These are phyloP conservation scores for Tuber melanosporum DNA, from an alignment of 495 filamentous ascomycete genomes.

Conservation along the genomic window DNA sequence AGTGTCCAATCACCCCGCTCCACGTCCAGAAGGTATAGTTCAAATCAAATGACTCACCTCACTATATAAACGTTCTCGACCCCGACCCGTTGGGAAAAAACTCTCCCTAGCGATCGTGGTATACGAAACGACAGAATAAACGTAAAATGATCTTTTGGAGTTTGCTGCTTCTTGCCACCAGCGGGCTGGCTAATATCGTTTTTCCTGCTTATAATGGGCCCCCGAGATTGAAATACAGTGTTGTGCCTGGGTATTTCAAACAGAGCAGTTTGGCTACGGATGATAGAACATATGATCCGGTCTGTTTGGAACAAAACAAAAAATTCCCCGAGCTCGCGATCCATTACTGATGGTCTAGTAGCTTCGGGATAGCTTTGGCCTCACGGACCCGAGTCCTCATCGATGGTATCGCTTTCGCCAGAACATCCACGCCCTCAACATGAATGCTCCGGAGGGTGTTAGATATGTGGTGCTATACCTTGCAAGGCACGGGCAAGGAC, in stretches of 20 bases:
- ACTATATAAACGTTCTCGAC: neutral
- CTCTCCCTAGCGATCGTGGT: neutral
- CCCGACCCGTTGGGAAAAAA: neutral
- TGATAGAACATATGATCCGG: slow-evolving; percentile 57
- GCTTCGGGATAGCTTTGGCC: slow-evolving; percentile 59
- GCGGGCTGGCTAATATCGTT: neutral
- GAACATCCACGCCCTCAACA: slow-evolving; percentile 53
- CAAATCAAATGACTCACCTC: neutral
- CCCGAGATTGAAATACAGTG: slow-evolving; percentile 53
- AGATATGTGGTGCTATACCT: slow-evolving; percentile 35
- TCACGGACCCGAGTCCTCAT: slow-evolving; percentile 10
- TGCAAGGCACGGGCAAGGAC: slow-evolving; percentile 36
- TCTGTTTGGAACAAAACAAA: neutral
- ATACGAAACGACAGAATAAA: neutral
- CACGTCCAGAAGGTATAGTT: neutral
- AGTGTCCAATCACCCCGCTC: slow-evolving; percentile 1
- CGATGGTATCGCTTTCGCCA: slow-evolving; percentile 63
- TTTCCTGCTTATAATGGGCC: neutral
- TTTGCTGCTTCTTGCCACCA: neutral
- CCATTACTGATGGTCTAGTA: slow-evolving; percentile 27
- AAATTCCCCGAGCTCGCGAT: neutral
- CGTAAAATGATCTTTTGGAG: neutral
- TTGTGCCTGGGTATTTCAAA: slow-evolving; percentile 61
- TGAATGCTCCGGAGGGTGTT: slow-evolving; percentile 41
- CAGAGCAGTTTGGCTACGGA: slow-evolving; percentile 63